These are phyloP conservation scores for Heterobasidion occidentale DNA, from an alignment of 1,284 basidiomycete species.

Conservation along the genomic window DNA sequence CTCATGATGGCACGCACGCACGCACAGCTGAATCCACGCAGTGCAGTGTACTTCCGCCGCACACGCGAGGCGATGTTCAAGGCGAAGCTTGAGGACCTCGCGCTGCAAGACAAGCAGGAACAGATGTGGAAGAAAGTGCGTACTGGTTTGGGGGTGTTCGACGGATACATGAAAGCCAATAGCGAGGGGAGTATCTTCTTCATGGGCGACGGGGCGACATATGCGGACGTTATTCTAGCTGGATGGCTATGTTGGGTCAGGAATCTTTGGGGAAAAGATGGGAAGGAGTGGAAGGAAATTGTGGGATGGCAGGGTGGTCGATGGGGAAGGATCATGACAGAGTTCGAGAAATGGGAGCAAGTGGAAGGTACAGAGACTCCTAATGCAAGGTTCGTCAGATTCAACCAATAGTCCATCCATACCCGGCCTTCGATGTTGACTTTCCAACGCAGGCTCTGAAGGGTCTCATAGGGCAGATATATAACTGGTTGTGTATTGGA, in stretches of 20 bases:
- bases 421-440: no score
- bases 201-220: slow-evolving; percentile 27
- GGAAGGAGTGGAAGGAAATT: slow-evolving; percentile 19
- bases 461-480: no score
- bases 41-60: slow-evolving; percentile 14
- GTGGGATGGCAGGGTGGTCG: slow-evolving; percentile 24
- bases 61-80: slow-evolving; percentile 14
- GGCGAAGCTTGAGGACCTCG: slow-evolving; percentile 13
- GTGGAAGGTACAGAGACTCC: slow-evolving; percentile 1
- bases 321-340: slow-evolving; percentile 22
- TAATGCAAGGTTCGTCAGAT: not conserved
- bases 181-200: slow-evolving; percentile 14
- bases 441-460: no score
- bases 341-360: slow-evolving; percentile 18
- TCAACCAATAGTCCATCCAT: not conserved
- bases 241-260: slow-evolving; percentile 22
- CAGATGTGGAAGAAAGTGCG: slow-evolving; percentile 15
- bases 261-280: slow-evolving; percentile 10
- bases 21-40: slow-evolving; percentile 7
- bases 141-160: slow-evolving; percentile 17
- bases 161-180: slow-evolving; percentile 11
- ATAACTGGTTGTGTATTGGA: no score
- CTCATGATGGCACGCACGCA: not conserved
- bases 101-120: not conserved
- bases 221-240: slow-evolving; percentile 23